phyloP scores from a whole-genome alignment of 352 stramenopile genomes.

The Phytophthora idaei region DNA sequence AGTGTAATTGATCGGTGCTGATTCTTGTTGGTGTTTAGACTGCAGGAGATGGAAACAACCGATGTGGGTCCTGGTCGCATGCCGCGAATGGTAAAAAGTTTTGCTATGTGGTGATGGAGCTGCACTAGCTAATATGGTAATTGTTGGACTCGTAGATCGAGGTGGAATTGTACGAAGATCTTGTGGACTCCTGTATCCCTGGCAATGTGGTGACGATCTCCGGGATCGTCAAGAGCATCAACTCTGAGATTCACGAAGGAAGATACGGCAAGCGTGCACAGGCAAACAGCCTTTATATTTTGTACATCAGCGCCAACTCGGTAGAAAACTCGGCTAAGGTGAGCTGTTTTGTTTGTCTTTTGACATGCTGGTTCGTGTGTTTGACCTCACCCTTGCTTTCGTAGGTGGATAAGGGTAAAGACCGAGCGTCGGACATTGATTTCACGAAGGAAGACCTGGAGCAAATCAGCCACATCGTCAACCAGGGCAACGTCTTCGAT shows the following conservation, averaged over 20 bases:
- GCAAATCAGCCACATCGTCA: constrained; percentile 90
- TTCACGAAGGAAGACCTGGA: constrained; percentile 94
- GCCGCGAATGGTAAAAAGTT: constrained; percentile 69
- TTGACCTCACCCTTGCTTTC: constrained; percentile 1
- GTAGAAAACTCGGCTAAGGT: constrained; percentile 80
- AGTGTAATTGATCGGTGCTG: constrained; percentile 14
- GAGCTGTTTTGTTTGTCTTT: neutral
- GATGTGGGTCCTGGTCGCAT: constrained; percentile 86
- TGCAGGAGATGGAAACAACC: constrained; percentile 93
- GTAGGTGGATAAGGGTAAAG: constrained; percentile 48
- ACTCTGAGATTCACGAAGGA: constrained; percentile 92
- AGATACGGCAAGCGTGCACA: constrained; percentile 90
- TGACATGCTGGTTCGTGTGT: neutral
- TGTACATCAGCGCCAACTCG: constrained; percentile 94
- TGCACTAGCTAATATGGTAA: neutral
- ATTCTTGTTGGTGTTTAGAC: constrained; percentile 47
- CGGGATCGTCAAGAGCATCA: constrained; percentile 95
- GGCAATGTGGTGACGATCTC: constrained; percentile 95
- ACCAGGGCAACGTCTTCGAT: constrained; percentile 92
- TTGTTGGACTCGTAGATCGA: constrained; percentile 54
- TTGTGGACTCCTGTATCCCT: constrained; percentile 96
- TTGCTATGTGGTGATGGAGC: neutral
- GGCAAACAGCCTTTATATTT: constrained; percentile 92
- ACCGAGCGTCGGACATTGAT: constrained; percentile 61
- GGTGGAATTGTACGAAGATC: constrained; percentile 89